Evolutionary conservation across 2,329 filamentous ascomycete species (phyloP).

Genomic region (Torrubiellomyces zombiae): DNA sequence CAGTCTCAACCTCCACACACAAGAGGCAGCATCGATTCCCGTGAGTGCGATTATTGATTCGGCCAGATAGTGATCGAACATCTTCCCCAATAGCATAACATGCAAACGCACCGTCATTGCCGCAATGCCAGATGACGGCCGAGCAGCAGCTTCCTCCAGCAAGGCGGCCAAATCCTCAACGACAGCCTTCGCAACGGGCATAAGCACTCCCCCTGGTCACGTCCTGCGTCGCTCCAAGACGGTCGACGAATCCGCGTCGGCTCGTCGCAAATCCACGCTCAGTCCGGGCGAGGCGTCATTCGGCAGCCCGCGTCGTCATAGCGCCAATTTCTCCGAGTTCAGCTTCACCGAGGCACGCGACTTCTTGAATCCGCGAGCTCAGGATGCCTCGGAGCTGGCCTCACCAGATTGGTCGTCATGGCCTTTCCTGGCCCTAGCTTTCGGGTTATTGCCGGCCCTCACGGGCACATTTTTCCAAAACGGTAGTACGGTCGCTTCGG

Average conservation of each 20-base stretch:
- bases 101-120: no score
- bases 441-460: slow-evolving; percentile 75
- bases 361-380: slow-evolving; percentile 37
- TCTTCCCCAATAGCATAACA: no score
- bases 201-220: slow-evolving; percentile 13
- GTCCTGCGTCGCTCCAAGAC: slow-evolving; percentile 24
- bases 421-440: slow-evolving; percentile 65
- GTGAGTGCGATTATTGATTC: no score
- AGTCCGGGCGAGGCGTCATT: slow-evolving; percentile 12
- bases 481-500: slow-evolving; percentile 68
- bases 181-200: slow-evolving; percentile 4
- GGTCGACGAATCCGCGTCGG: slow-evolving; percentile 17
- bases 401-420: slow-evolving; percentile 46
- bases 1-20: no score
- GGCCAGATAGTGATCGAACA: no score
- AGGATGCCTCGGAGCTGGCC: slow-evolving; percentile 19
- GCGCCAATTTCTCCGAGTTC: slow-evolving; percentile 64
- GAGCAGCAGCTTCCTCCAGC: slow-evolving; percentile 3
- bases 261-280: slow-evolving; percentile 5
- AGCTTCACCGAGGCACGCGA: slow-evolving; percentile 55
- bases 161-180: slow-evolving; percentile 1
- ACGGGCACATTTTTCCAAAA: slow-evolving; percentile 73
- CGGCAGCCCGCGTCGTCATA: slow-evolving; percentile 40
- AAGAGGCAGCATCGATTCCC: no score
- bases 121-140: slow-evolving; percentile 7